These are phyloP conservation scores for Mimosa pudica DNA, from an alignment of 306 rosid genomes.

Conservation along the genomic window DNA sequence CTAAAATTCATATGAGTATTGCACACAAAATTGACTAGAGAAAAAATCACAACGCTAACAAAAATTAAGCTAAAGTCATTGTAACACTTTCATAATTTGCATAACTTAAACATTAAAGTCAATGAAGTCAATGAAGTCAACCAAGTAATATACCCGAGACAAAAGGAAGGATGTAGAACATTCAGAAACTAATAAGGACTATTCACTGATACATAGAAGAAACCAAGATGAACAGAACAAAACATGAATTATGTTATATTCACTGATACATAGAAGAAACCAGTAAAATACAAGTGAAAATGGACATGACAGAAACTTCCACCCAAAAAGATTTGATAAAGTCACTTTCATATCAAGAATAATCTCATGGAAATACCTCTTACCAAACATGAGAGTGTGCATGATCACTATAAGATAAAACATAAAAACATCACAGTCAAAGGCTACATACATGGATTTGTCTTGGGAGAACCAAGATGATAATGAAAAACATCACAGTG, in stretches of 20 bases:
- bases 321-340: neutral
- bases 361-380: neutral
- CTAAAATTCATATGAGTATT: neutral
- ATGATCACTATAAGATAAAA: neutral
- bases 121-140: conserved; percentile 39
- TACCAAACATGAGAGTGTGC: conserved; percentile 3
- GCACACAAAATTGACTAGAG: neutral
- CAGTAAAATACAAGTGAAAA: neutral
- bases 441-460: neutral
- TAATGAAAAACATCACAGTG: no score
- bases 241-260: conserved; percentile 21
- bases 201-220: neutral
- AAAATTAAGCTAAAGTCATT: neutral
- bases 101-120: conserved; percentile 6
- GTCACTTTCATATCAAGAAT: neutral
- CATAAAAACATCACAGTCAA: neutral
- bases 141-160: conserved; percentile 14
- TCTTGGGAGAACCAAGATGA: no score
- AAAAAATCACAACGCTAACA: neutral
- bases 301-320: neutral
- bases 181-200: conserved; percentile 2
- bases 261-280: no score
- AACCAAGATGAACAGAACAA: conserved; percentile 19
- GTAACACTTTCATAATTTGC: neutral
- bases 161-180: neutral